Evolutionary conservation across 805 yeast species (phyloP), one percentile per base, ranked within the genome.

Genomic region (Yarrowia keelungensis): DNA sequence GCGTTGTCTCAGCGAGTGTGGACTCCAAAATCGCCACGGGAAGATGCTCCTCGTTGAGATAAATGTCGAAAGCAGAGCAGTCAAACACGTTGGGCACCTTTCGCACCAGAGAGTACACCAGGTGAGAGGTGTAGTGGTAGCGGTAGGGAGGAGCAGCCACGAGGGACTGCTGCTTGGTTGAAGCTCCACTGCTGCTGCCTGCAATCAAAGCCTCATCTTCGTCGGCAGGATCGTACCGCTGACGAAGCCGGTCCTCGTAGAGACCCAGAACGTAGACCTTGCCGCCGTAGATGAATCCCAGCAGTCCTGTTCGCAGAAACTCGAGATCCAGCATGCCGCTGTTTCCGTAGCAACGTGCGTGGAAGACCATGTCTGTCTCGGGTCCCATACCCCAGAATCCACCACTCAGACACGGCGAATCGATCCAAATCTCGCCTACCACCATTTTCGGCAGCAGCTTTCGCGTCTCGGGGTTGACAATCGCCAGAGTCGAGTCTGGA

Each of bases 371-470:
- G 69, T 86, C 87, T 0, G 96, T 89, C 53, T 90, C 91, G 64
- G 80, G 86, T 35, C 79, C 87, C 19, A 85, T 77, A 0, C 87
- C 93, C 88, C 92, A 92, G 75, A 90, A 91, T 0, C 97, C 97
- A 15, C 97, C 97, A 1, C 97, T 88, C 8, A 95, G 79, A 70
- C 96, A 90, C 1, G 94, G 94, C 51, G 96, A 89, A 74, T 93
- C 97, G n/a, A 95, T 90, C 98, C 98, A 95, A 42, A 95, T 88
- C 77, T 95, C 99, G 36, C 99, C 99, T 15, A 95, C 91, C 71
- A 89, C 91, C 74, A 90, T 85, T 59, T 84, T 88, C 2, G 87
- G 86, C 5, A 91, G 90, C 16, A 95, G 79, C 1, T 88, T 81
- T 45, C 88, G 84, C 69, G 94, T 91, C 70, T 95, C 98, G 0